phyloP scores from a whole-genome alignment of 805 yeast species.

The Millerozyma miso region DNA sequence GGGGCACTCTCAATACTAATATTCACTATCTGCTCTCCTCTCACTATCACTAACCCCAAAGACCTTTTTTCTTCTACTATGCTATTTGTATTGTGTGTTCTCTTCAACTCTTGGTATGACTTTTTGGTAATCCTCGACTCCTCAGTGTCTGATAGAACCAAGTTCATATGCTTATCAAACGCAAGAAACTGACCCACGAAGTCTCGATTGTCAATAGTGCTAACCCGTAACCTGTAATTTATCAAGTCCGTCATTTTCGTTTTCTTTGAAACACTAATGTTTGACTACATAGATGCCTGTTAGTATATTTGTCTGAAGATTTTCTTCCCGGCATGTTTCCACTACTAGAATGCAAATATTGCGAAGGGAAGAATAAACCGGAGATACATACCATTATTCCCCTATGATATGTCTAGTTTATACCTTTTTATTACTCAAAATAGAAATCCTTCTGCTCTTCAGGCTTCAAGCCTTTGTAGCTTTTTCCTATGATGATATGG shows the following conservation, averaged over 20 bases:
- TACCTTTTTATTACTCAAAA: background rate
- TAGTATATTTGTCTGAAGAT: slow-evolving; percentile 6
- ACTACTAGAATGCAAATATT: background rate
- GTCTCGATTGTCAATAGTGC: slow-evolving; percentile 72
- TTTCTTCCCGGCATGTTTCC: too few species aligned
- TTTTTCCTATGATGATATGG: background rate
- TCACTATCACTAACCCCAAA: slow-evolving; percentile 73
- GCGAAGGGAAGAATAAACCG: background rate
- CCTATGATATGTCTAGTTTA: background rate
- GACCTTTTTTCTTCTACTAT: slow-evolving; percentile 65
- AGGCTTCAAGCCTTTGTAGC: too few species aligned
- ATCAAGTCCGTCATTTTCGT: slow-evolving; percentile 61
- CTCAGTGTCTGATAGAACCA: slow-evolving; percentile 79
- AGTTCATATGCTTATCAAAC: slow-evolving; percentile 84
- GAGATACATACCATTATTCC: background rate
- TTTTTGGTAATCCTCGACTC: slow-evolving; percentile 75
- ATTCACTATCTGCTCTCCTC: slow-evolving; percentile 86
- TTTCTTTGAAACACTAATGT: slow-evolving; percentile 26
- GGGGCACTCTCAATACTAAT: slow-evolving; percentile 64
- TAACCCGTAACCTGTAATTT: slow-evolving; percentile 67
- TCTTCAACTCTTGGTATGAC: slow-evolving; percentile 37
- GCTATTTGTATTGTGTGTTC: slow-evolving; percentile 22
- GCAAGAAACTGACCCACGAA: slow-evolving; percentile 80
- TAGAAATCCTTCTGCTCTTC: background rate
- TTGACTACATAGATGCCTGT: slow-evolving; percentile 2